These are phyloP conservation scores for Cicer cuneatum DNA, from an alignment of 306 rosid genomes.

Conservation along the genomic window DNA sequence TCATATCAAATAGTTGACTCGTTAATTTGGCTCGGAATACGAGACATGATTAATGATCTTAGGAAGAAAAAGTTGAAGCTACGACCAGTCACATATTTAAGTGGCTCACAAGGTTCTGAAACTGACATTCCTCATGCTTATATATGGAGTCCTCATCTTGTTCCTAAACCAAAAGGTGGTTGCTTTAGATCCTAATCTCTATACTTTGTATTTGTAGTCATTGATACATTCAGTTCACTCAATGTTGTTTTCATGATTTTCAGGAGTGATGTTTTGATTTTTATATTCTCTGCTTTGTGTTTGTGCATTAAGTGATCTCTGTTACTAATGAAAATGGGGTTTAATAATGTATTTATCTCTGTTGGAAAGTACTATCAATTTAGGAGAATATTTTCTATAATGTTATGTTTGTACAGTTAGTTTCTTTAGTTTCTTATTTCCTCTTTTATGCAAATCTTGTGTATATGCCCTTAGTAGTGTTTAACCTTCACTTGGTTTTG, in stretches of 20 bases:
- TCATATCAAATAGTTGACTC: constrained; percentile 99
- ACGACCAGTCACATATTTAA: constrained; percentile 96
- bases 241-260: constrained; percentile 15
- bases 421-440: neutral
- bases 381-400: neutral
- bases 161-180: constrained; percentile 97
- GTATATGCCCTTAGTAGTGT: neutral
- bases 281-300: constrained; percentile 17
- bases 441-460: neutral
- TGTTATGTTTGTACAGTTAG: constrained; percentile 1
- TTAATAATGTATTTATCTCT: constrained; percentile 15
- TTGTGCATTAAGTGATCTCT: constrained; percentile 17
- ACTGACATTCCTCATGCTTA: constrained; percentile 92
- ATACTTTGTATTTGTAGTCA: constrained; percentile 18
- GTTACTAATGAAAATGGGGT: constrained; percentile 21
- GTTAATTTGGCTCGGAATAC: constrained; percentile 96
- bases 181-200: constrained; percentile 42
- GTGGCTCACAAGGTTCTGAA: constrained; percentile 97
- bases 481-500: neutral
- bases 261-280: constrained; percentile 5
- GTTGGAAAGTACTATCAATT: constrained; percentile 4
- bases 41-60: constrained; percentile 96
- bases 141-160: constrained; percentile 99
- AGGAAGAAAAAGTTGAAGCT: constrained; percentile 90
- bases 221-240: constrained; percentile 20